Base-by-base conservation (phyloP, 768 basidiomycete genomes). In the Hericium alpestre region DNA sequence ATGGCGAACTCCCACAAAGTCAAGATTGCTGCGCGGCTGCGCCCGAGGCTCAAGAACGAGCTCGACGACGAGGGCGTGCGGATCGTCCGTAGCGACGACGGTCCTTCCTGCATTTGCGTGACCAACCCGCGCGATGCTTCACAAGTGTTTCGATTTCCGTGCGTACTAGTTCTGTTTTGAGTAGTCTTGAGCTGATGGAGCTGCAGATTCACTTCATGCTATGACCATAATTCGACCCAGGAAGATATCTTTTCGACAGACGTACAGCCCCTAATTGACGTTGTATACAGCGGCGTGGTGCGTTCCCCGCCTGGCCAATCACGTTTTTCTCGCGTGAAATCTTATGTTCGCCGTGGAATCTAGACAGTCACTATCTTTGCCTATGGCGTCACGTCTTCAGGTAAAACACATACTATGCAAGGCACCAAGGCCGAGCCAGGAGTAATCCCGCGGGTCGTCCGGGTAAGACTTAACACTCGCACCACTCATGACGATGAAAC, bases 401-500 rank as follows among this genome's bases (percentile, higher is more conserved):
- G 91, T 16, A 93, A 93, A 74, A 94, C 91, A 0, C 82, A 92
- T 68, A 95, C 93, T 0, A 94, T 95, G 89, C 91, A 93, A 71
- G 92, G 92, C 39, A 82, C 77, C 7, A 76, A 70, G 39, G 51
- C 74, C 1, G 77, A 88, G 37, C 88, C 87, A n/a, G 92, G 92
- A 0, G 84, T 94, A 55, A 93, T 93, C 61, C 90, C 90, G 22
- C 78, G 89, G 25, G 82, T 84, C 6, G 83, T 93, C n/a, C 70
- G 80, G 66, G 90, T 85, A 59, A 50, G 79, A 64, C 25, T 52
- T n/a, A 32, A 9, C 27, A 32, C 32, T 10, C 6, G 32, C 22
- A 32, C 4, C 54, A 32, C 4, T 20, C 15, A 12, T 16, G 20
- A 16, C 38, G 37, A n/a, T 16, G 13, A 43, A 3, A 50, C 13